These are phyloP conservation scores for Colletotrichum euphorbiae DNA, from an alignment of 2,329 filamentous ascomycete species.

Conservation along the genomic window DNA sequence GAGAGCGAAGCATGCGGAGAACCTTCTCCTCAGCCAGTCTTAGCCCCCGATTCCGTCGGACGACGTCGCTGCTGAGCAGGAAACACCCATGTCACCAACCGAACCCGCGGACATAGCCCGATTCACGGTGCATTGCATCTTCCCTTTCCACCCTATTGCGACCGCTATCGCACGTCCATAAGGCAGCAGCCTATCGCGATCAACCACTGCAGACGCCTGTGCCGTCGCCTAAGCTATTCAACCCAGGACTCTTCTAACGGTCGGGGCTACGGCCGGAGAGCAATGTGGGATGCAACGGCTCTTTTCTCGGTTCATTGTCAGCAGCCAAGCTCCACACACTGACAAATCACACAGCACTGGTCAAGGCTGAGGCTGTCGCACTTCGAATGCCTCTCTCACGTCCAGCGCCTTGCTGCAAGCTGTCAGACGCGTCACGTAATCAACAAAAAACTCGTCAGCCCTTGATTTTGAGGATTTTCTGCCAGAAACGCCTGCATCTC, in stretches of 20 bases:
- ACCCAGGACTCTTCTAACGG: background rate
- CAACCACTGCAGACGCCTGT: slow-evolving; percentile 9
- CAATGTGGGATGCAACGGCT: slow-evolving; percentile 4
- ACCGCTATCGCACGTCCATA: slow-evolving; percentile 13
- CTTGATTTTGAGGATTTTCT: background rate
- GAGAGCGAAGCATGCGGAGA: slow-evolving; percentile 23
- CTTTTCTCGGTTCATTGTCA: slow-evolving; percentile 9
- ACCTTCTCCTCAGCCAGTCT: slow-evolving; percentile 5
- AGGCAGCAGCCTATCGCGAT: slow-evolving; percentile 11
- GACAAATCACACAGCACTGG: background rate
- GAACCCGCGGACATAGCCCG: slow-evolving; percentile 23
- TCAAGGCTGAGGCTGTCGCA: slow-evolving; percentile 4
- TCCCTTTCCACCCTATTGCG: slow-evolving; percentile 6
- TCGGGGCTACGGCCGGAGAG: background rate
- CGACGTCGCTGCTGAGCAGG: slow-evolving; percentile 9
- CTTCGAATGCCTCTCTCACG: background rate
- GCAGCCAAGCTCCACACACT: slow-evolving; percentile 5
- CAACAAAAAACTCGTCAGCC: background rate
- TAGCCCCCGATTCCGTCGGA: slow-evolving; percentile 15
- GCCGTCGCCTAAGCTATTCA: background rate
- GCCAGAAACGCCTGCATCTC: slow-evolving; percentile 12
- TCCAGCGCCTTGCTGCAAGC: slow-evolving; percentile 16
- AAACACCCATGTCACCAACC: slow-evolving; percentile 8
- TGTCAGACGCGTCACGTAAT: slow-evolving; percentile 14
- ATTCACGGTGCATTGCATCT: slow-evolving; percentile 35